Conservation (phyloP, 495 filamentous ascomycete genomes). For the Lophiotrema nucula region DNA sequence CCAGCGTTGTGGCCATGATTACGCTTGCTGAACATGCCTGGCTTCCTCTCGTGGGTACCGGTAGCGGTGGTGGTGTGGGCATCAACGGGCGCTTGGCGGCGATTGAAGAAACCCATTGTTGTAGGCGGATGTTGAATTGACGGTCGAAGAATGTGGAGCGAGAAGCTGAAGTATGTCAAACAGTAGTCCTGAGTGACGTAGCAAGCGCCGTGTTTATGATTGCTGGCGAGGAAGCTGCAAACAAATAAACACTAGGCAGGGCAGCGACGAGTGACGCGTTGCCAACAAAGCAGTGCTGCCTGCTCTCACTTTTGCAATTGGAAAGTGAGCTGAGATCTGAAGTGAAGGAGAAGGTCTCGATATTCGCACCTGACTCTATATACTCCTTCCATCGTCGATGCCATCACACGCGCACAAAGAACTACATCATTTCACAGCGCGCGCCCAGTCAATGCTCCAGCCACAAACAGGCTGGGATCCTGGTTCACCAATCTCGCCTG, state of each 20-base stretch:
- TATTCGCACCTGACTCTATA: background rate
- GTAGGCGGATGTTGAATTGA: background rate
- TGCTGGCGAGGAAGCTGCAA: background rate
- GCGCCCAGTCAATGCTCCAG: background rate
- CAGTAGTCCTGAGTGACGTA: too few relatives aligned
- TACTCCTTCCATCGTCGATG: background rate
- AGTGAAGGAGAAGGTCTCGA: background rate
- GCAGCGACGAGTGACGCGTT: background rate
- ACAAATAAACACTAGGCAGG: background rate
- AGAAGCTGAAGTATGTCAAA: background rate
- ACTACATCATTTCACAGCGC: constrained; percentile 8
- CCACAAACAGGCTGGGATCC: constrained; percentile 15
- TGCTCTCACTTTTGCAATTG: background rate
- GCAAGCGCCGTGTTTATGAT: background rate
- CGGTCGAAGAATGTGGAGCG: background rate
- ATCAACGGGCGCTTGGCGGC: constrained; percentile 20
- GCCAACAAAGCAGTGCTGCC: background rate
- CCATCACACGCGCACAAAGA: constrained; percentile 1
- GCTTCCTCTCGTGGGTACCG: constrained; percentile 15
- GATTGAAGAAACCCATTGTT: constrained; percentile 31
- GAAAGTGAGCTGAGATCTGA: too few relatives aligned
- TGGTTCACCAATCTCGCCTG: background rate
- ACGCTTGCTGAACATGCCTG: constrained; percentile 9
- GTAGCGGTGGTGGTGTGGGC: constrained; percentile 26
- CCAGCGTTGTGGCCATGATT: background rate